phyloP scores from a whole-genome alignment of 1,284 basidiomycete species.

The Pseudomicrostroma phylloplanum region DNA sequence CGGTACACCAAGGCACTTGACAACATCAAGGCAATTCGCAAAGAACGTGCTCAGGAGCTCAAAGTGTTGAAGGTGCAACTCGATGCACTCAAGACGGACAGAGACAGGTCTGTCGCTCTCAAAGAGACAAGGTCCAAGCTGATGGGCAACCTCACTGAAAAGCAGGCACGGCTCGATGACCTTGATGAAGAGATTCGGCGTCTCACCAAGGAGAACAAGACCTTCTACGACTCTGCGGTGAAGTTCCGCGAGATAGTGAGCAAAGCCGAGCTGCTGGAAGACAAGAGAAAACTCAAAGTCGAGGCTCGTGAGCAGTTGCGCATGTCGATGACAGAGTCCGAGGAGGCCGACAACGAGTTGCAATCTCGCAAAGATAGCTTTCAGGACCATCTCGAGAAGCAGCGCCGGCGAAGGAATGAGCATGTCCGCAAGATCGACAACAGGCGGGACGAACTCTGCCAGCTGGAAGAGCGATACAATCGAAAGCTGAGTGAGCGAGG shows the following conservation, averaged over 20 bases:
- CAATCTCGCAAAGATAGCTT: slow-evolving; percentile 66
- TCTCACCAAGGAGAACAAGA: slow-evolving; percentile 67
- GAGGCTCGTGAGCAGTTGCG: slow-evolving; percentile 63
- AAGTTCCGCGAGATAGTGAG: slow-evolving; percentile 78
- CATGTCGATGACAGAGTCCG: slow-evolving; percentile 60
- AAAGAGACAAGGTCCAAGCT: slow-evolving; percentile 30
- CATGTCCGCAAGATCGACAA: slow-evolving; percentile 59
- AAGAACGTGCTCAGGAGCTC: slow-evolving; percentile 80
- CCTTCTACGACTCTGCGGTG: slow-evolving; percentile 73
- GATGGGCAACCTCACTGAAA: slow-evolving; percentile 28
- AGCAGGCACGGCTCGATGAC: slow-evolving; percentile 31
- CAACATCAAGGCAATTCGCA: slow-evolving; percentile 68
- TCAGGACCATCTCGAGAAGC: slow-evolving; percentile 60
- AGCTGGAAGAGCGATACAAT: slow-evolving; percentile 21
- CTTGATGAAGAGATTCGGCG: slow-evolving; percentile 39
- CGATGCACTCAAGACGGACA: slow-evolving; percentile 72
- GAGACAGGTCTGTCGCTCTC: slow-evolving; percentile 68
- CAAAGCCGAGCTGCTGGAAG: slow-evolving; percentile 64
- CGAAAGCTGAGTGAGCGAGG: slow-evolving; percentile 41
- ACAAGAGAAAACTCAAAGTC: slow-evolving; percentile 62
- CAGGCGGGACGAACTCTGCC: slow-evolving; percentile 56
- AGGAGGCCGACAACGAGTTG: slow-evolving; percentile 72
- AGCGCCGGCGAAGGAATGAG: slow-evolving; percentile 56
- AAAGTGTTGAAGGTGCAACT: slow-evolving; percentile 89
- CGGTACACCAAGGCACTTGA: slow-evolving; percentile 80